Evolutionary conservation across 495 filamentous ascomycete genomes (phyloP).

Genomic region (Sordaria brevicollis): DNA sequence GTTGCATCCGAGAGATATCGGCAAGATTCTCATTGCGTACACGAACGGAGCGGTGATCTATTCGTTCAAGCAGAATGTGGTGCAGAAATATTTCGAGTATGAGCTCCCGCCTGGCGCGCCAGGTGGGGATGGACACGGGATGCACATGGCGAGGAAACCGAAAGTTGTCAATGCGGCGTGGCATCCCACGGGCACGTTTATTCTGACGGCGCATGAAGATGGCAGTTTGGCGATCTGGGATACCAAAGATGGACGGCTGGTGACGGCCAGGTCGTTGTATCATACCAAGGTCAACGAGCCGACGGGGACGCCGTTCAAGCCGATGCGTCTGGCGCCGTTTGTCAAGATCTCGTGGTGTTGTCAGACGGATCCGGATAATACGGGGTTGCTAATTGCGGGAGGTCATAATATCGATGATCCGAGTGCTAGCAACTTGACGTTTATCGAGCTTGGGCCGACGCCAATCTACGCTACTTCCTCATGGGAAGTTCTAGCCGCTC

Average conservation of each 20-base stretch:
- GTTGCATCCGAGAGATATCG: slow-evolving; percentile 85
- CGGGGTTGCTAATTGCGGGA: slow-evolving; percentile 76
- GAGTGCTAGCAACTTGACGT: slow-evolving; percentile 61
- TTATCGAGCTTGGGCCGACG: slow-evolving; percentile 79
- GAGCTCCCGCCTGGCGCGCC: slow-evolving; percentile 71
- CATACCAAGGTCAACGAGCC: slow-evolving; percentile 56
- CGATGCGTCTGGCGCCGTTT: slow-evolving; percentile 48
- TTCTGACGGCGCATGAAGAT: slow-evolving; percentile 82
- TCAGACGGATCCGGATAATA: slow-evolving; percentile 74
- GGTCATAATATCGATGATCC: slow-evolving; percentile 53
- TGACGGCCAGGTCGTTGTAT: slow-evolving; percentile 73
- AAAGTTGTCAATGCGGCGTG: slow-evolving; percentile 69
- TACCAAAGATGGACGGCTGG: slow-evolving; percentile 73
- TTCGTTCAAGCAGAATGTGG: slow-evolving; percentile 78
- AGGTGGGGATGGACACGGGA: slow-evolving; percentile 53
- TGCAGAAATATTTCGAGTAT: slow-evolving; percentile 73
- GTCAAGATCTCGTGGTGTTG: slow-evolving; percentile 80
- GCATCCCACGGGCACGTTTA: slow-evolving; percentile 92
- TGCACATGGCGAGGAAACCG: slow-evolving; percentile 52
- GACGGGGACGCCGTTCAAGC: slow-evolving; percentile 25
- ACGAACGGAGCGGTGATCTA: slow-evolving; percentile 78
- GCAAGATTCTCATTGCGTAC: slow-evolving; percentile 83
- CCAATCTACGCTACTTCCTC: slow-evolving; percentile 84
- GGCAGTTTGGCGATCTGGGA: slow-evolving; percentile 90
- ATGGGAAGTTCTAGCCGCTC: slow-evolving; percentile 67